A percentile compares a stretch with the other conserved stretches of the same genome.
Evolutionary conservation across 2,329 filamentous ascomycete species (phyloP).

Genomic region (Fusarium buharicum): DNA sequence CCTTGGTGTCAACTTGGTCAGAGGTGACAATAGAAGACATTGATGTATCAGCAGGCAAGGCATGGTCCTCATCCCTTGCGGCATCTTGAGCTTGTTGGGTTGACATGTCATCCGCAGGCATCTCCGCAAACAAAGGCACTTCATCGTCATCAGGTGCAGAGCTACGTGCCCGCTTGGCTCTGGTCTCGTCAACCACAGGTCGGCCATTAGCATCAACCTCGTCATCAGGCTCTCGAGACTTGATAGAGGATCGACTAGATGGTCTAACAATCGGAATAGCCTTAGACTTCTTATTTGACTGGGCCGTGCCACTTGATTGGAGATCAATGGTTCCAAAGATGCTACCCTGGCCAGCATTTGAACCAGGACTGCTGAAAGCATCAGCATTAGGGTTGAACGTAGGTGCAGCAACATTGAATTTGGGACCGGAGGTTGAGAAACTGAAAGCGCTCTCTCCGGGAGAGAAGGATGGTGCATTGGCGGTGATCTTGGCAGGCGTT

Average conservation of each 20-base stretch:
- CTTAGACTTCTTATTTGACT: conserved; percentile 80
- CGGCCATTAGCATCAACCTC: conserved; percentile 60
- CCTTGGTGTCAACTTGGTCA: conserved; percentile 65
- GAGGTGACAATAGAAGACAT: conserved; percentile 64
- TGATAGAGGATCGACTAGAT: conserved; percentile 60
- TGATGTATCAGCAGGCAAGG: conserved; percentile 59
- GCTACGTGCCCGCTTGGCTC: conserved; percentile 79
- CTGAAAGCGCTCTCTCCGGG: conserved; percentile 73
- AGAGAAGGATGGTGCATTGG: conserved; percentile 75
- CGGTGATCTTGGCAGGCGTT: conserved; percentile 68
- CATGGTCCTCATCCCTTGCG: conserved; percentile 50
- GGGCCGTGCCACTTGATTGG: conserved; percentile 66
- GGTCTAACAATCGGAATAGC: conserved; percentile 83
- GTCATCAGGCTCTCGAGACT: conserved; percentile 42
- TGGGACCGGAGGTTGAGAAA: conserved; percentile 73
- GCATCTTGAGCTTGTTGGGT: conserved; percentile 31
- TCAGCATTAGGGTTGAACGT: conserved; percentile 74
- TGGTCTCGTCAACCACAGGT: conserved; percentile 70
- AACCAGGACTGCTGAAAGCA: conserved; percentile 59
- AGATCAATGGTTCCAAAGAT: conserved; percentile 79
- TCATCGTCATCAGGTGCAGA: conserved; percentile 74
- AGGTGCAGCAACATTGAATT: conserved; percentile 81
- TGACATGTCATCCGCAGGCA: conserved; percentile 46
- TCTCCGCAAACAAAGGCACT: conserved; percentile 78
- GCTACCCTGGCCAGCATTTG: conserved; percentile 59